Evolutionary conservation across 352 stramenopile species (phyloP), one percentile per base, ranked within the genome.

Genomic region (Pythium grandisporangium): DNA sequence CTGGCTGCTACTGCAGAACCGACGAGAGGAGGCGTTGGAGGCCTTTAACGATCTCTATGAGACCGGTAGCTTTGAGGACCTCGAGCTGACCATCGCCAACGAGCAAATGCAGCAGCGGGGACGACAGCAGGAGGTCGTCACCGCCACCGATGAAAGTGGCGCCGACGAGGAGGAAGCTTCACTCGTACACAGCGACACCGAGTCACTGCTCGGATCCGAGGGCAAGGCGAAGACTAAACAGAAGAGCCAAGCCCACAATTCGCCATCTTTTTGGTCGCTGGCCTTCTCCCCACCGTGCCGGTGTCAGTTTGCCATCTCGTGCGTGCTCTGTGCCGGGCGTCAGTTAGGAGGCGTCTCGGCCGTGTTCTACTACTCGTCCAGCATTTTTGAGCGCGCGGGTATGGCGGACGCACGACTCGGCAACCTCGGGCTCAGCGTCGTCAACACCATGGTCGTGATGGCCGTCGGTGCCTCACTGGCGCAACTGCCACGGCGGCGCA

Each of bases 341-440:
- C 63, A 73, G 37, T 57, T 73, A 16, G 52, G 58, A 20, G 63
- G 63, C 11, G 49, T 70, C 12, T 58, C 50, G 4, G 59, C 63
- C 1, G 57, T 73, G 4, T 67, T 70, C 30, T 73, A 70, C 46
- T 73, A 73, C 48, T 73, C 63, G 8, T 65, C 58, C 0, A 45
- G 51, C 5, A 69, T 73, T 48, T 73, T 73, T 27, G 42, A 42
- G 0, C 42, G 42, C 20, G 54, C 58, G 16, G 63, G 63, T 16
- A 73, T 73, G 38, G 33, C 60, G 27, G 63, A 73, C 26, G 50
- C 55, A 5, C 63, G 63, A 8, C 37, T 64, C 3, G 58, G 55
- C 1, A 73, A 69, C 26, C 19, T 69, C 16, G 46, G 69, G 5
- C 39, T 73, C 8, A 42, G 34, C 3, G 16, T 52, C 6, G 49